Conservation (phyloP, 805 yeast genomes). For the Schwanniomyces occidentalis region DNA sequence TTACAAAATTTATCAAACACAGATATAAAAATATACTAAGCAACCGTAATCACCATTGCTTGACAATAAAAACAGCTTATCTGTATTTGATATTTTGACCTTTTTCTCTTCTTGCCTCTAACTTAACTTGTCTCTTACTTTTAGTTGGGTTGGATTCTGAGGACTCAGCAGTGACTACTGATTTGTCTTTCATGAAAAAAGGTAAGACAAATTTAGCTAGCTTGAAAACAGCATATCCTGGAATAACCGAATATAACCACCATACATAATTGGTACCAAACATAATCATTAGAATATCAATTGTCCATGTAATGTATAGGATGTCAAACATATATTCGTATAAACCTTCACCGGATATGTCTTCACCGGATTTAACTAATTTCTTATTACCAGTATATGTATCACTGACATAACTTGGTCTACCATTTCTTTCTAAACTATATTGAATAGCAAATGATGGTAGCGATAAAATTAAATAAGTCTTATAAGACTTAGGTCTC, state of each 20-base stretch:
- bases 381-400: constrained; percentile 28
- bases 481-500: constrained; percentile 48
- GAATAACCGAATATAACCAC: constrained; percentile 53
- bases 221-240: constrained; percentile 53
- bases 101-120: constrained; percentile 28
- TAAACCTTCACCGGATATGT: constrained; percentile 60
- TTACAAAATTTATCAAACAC: too few relatives aligned
- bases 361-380: constrained; percentile 57
- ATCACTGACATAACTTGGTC: constrained; percentile 53
- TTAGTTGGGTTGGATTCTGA: constrained; percentile 10
- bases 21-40: too few relatives aligned
- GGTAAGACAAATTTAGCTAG: constrained; percentile 37
- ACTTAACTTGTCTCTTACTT: constrained; percentile 29
- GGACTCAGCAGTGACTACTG: constrained; percentile 4
- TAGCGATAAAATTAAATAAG: constrained; percentile 34
- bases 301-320: constrained; percentile 61
- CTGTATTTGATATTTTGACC: constrained; percentile 21
- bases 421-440: constrained; percentile 56
- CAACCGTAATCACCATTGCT: too few relatives aligned
- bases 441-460: constrained; percentile 48
- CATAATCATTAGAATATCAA: constrained; percentile 52
- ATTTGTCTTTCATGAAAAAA: constrained; percentile 9
- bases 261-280: constrained; percentile 62
- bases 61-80: too few relatives aligned
- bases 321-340: constrained; percentile 74